Base-by-base conservation (phyloP, 768 basidiomycete species). In the Rhodocollybia butyracea region DNA sequence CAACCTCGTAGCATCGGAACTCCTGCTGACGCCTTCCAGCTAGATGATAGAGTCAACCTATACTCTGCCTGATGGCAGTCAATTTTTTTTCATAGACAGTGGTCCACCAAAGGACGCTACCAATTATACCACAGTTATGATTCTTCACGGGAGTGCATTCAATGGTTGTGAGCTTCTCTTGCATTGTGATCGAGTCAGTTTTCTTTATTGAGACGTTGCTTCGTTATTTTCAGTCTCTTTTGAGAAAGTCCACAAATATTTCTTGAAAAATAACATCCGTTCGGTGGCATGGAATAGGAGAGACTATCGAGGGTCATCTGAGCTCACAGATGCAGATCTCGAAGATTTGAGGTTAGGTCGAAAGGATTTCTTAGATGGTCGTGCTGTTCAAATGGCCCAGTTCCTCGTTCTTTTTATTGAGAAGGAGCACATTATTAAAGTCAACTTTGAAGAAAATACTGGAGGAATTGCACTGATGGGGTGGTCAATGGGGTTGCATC, bases 381-480 rank as follows among this genome's bases (percentile, higher is more conserved):
- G 67, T 4, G 67, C 60, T 0, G 30, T 64, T 7, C 62, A 69
- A 43, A 41, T 70, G 3, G 64, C 62, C 2, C 56, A 64, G 19
- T 67, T 78, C 38, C 31, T 74, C 17, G 57, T 64, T 24, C 54
- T 68, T 24, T 64, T 70, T 11, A 61, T 72, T 17, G 52, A 67
- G 52, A 55, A 61, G n/a, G 53, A 68, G 21, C 38, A 58, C 2
- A 64, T 71, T 11, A 70, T 71, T 1, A 60, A 59, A 36, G 56
- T 68, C 11, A 66, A 45, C 29, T 46, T 41, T 2, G 64, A 75
- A 43, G 57, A 65, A 11, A 65, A n/a, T n/a, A n/a, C n/a, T 0
- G 74, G 75, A 1, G 76, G 76, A 1, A 53, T 76, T n/a, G 64
- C 67, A 3, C 53, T 75, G 7, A 42, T 73, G 59, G 74, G 74